Conservation (phyloP, 2,329 filamentous ascomycete genomes). For the Botrytis paeoniae region DNA sequence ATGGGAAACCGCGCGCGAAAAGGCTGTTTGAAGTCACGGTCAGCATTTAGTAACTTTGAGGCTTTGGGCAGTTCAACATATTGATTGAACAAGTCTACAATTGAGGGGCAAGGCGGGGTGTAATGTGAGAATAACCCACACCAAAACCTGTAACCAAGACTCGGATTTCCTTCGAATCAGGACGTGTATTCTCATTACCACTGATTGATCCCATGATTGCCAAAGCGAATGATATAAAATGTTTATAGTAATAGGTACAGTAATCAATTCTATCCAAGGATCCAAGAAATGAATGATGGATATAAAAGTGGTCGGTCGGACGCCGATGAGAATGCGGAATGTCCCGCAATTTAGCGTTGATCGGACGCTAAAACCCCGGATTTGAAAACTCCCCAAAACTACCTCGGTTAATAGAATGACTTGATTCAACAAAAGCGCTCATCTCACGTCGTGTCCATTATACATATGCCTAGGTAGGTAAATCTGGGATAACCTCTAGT, state of each 20-base stretch:
- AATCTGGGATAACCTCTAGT: too few relatives aligned
- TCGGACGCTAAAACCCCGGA: background rate
- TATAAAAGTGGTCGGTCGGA: background rate
- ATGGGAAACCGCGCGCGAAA: constrained; percentile 69
- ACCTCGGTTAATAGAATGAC: background rate
- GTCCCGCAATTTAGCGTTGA: background rate
- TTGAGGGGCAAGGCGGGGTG: constrained; percentile 3
- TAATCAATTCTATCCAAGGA: constrained; percentile 19
- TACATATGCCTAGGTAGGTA: background rate
- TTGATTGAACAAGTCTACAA: background rate
- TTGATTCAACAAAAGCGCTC: background rate
- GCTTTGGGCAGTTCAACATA: background rate
- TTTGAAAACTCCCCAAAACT: background rate
- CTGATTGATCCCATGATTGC: constrained; percentile 34
- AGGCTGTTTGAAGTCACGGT: constrained; percentile 49
- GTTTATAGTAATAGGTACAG: constrained; percentile 22
- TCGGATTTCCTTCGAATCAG: constrained; percentile 48
- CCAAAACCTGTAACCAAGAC: constrained; percentile 61
- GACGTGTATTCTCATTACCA: background rate
- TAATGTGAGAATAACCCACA: constrained; percentile 42
- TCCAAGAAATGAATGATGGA: constrained; percentile 21
- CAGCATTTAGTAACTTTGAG: background rate
- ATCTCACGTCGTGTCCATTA: background rate
- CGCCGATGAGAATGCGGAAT: background rate
- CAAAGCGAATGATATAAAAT: constrained; percentile 19